Evolutionary conservation across 345 rosid genomes (phyloP).

Genomic region (Lepidium africanum): DNA sequence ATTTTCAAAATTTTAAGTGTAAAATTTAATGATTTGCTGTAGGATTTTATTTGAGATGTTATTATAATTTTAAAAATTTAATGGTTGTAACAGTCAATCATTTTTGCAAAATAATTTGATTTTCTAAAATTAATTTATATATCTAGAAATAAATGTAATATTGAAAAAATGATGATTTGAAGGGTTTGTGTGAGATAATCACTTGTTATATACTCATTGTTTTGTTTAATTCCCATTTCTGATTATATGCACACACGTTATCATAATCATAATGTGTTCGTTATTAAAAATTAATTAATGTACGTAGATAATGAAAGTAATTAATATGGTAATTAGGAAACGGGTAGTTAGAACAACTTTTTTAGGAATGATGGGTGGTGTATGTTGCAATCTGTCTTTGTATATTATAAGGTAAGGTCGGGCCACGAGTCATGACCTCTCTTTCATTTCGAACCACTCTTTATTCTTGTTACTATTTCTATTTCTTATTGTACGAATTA

Average conservation of each 20-base stretch:
- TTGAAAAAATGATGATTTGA: too few relatives aligned
- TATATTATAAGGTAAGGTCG: slow-evolving; percentile 16
- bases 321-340: neutral
- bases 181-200: too few relatives aligned
- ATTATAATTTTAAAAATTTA: too few relatives aligned
- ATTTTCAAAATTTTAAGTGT: too few relatives aligned
- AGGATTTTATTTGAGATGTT: too few relatives aligned
- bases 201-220: neutral
- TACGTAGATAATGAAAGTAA: too few relatives aligned
- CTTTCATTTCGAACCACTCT: slow-evolving; percentile 13
- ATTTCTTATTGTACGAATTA: neutral
- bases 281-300: too few relatives aligned
- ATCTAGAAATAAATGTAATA: too few relatives aligned
- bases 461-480: neutral
- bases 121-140: too few relatives aligned
- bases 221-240: neutral
- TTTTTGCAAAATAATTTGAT: too few relatives aligned
- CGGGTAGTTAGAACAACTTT: slow-evolving; percentile 23
- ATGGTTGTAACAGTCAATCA: too few relatives aligned
- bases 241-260: neutral
- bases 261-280: neutral
- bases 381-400: slow-evolving; percentile 20
- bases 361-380: slow-evolving; percentile 17
- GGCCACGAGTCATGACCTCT: slow-evolving; percentile 4
- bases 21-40: too few relatives aligned